A percentile compares a stretch with the other conserved stretches of the same genome.
These are phyloP conservation scores for Yamadazyma atlantica DNA, from an alignment of 1,139 yeast species.

Conservation along the genomic window DNA sequence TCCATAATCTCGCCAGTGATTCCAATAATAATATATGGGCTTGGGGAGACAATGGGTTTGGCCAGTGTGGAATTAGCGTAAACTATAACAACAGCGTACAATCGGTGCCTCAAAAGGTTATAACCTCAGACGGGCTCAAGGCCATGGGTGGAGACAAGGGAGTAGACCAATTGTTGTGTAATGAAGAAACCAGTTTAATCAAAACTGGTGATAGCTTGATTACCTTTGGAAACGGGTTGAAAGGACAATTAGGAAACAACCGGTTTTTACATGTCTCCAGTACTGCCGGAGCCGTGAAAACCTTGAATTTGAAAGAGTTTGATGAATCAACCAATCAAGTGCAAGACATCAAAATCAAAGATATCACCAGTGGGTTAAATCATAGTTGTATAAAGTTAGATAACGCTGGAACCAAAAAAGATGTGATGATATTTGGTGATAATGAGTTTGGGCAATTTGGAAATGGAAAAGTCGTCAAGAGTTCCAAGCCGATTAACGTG, in stretches of 20 bases:
- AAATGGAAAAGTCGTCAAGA: conserved; percentile 67
- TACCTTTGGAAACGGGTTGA: conserved; percentile 80
- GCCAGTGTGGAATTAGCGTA: conserved; percentile 79
- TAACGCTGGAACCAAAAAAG: conserved; percentile 44
- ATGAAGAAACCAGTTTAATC: conserved; percentile 66
- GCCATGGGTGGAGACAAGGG: too few relatives aligned
- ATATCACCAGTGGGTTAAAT: conserved; percentile 61
- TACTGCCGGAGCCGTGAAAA: conserved; percentile 61
- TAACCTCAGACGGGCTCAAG: too few relatives aligned
- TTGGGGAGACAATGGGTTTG: conserved; percentile 81
- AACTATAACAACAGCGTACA: conserved; percentile 63
- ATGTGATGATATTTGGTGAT: conserved; percentile 80
- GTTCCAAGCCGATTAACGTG: conserved; percentile 52
- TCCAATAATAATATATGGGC: conserved; percentile 65
- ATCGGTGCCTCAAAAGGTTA: conserved; percentile 65
- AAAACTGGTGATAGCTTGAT: conserved; percentile 37
- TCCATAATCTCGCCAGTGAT: conserved; percentile 71
- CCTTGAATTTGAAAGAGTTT: conserved; percentile 46
- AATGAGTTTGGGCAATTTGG: conserved; percentile 84
- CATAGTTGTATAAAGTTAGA: conserved; percentile 64
- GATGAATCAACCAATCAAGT: conserved; percentile 31
- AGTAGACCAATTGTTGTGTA: conserved; percentile 66
- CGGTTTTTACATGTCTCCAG: conserved; percentile 71
- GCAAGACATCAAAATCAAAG: conserved; percentile 46
- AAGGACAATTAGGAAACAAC: conserved; percentile 87